Conservation (phyloP, 75 land plant genomes). For the Azolla pinnata region DNA sequence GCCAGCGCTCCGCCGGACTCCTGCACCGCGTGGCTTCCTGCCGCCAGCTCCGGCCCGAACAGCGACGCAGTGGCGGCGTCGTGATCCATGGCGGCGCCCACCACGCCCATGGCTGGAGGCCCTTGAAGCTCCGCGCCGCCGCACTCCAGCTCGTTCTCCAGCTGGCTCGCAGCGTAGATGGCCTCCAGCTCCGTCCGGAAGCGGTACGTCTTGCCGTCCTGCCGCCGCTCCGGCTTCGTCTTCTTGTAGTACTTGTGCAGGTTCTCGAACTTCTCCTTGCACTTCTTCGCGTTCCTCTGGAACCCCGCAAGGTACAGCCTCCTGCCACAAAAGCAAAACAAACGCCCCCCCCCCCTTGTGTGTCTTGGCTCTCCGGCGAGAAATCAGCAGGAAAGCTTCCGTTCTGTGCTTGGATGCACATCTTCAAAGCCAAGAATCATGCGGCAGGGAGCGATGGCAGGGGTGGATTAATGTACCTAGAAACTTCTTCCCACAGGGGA, state of each 20-base stretch:
- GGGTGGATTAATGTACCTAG: constrained; percentile 14
- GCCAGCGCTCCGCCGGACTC: too few relatives aligned
- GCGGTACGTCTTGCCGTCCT: constrained; percentile 21
- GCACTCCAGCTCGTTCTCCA: constrained; percentile 1
- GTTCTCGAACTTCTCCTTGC: constrained; percentile 25
- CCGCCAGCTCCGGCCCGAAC: too few relatives aligned
- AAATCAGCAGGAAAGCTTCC: not conserved
- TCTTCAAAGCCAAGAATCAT: too few relatives aligned
- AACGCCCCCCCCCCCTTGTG: not conserved
- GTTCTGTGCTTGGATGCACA: not conserved
- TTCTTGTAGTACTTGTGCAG: constrained; percentile 22
- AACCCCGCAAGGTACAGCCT: constrained; percentile 21
- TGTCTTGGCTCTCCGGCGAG: not conserved
- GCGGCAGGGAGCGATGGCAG: not conserved
- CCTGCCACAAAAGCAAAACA: constrained; percentile 8
- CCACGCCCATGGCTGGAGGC: not conserved
- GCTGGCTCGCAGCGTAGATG: constrained; percentile 14
- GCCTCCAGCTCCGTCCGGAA: constrained; percentile 37
- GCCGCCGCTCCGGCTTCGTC: constrained; percentile 13
- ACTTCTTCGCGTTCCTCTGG: constrained; percentile 18
- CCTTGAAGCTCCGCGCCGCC: not conserved
- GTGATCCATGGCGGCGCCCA: too few relatives aligned
- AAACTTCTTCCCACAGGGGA: constrained; percentile 35
- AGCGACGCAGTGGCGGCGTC: not conserved
- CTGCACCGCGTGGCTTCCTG: too few relatives aligned